Evolutionary conservation across 371 early-diverging fungal genomes (phyloP).

Genomic region (Mucor piriformis): DNA sequence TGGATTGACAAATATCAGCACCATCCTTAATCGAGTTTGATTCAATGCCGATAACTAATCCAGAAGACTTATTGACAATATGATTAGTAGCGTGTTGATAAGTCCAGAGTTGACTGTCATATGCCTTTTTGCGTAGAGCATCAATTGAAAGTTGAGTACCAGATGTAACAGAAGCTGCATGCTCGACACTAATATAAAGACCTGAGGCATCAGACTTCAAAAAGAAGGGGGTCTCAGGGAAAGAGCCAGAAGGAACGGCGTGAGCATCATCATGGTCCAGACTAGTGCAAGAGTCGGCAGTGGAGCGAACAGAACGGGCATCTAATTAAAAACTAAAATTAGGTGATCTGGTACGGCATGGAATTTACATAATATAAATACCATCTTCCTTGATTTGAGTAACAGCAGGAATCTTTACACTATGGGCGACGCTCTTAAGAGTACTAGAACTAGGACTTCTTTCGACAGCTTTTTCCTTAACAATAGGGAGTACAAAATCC

Average conservation of each 20-base stretch:
- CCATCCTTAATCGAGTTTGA: conserved; percentile 42
- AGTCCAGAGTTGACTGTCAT: conserved; percentile 58
- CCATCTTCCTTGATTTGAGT: conserved; percentile 47
- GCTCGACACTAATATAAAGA: conserved; percentile 39
- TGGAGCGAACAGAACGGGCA: conserved; percentile 38
- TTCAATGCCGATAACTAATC: conserved; percentile 54
- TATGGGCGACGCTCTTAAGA: conserved; percentile 15
- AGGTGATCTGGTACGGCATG: too few species aligned
- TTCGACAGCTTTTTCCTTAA: conserved; percentile 21
- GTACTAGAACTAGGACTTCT: conserved; percentile 25
- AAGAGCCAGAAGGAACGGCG: conserved; percentile 34
- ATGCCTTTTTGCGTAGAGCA: conserved; percentile 32
- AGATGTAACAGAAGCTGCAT: conserved; percentile 12
- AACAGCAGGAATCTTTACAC: conserved; percentile 17
- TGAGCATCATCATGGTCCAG: conserved; percentile 36
- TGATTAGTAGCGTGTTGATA: conserved; percentile 40
- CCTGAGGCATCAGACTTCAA: conserved; percentile 43
- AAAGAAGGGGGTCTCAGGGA: conserved; percentile 47
- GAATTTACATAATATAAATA: conserved; percentile 9
- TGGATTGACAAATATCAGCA: conserved; percentile 45
- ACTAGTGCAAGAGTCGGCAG: conserved; percentile 32
- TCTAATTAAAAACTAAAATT: conserved; percentile 21
- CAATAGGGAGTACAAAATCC: conserved; percentile 46
- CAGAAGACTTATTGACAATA: conserved; percentile 54
- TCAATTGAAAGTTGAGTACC: conserved; percentile 40